phyloP scores from a whole-genome alignment of 1,139 yeast genomes.

The Candida neerlandica region DNA sequence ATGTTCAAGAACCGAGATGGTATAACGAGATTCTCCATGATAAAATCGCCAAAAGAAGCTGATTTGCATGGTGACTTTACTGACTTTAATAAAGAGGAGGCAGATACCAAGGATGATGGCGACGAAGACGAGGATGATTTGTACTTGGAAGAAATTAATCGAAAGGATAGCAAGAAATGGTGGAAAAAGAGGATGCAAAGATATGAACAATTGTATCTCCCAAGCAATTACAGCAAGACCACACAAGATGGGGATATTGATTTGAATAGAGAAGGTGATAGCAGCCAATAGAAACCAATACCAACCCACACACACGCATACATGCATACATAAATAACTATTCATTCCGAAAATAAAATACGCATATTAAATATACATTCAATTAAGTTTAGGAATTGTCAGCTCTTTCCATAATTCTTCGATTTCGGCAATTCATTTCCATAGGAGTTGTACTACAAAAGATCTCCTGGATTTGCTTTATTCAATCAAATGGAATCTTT shows the following conservation, averaged over 20 bases:
- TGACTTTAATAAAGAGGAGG: conserved; percentile 17
- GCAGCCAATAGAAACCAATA: background rate
- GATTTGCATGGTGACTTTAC: conserved; percentile 23
- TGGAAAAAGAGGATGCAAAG: conserved; percentile 50
- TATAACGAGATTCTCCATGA: conserved; percentile 20
- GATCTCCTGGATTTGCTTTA: no score
- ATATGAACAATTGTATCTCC: conserved; percentile 22
- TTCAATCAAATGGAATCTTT: no score
- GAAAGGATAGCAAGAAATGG: conserved; percentile 43
- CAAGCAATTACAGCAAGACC: conserved; percentile 6
- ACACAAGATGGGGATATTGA: conserved; percentile 12
- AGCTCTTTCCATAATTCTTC: no score
- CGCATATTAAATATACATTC: background rate
- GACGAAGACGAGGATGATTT: conserved; percentile 37
- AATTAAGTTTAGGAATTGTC: background rate
- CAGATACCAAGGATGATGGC: conserved; percentile 26
- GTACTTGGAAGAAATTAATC: conserved; percentile 43
- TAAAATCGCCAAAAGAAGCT: conserved; percentile 22
- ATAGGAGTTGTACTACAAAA: no score
- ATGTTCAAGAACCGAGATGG: conserved; percentile 19
- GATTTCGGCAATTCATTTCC: no score
- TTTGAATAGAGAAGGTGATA: conserved; percentile 8
- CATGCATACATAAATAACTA: no score
- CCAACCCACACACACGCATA: no score
- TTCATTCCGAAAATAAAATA: background rate